These are phyloP conservation scores for Murraya paniculata DNA, from an alignment of 345 rosid species.

Conservation along the genomic window DNA sequence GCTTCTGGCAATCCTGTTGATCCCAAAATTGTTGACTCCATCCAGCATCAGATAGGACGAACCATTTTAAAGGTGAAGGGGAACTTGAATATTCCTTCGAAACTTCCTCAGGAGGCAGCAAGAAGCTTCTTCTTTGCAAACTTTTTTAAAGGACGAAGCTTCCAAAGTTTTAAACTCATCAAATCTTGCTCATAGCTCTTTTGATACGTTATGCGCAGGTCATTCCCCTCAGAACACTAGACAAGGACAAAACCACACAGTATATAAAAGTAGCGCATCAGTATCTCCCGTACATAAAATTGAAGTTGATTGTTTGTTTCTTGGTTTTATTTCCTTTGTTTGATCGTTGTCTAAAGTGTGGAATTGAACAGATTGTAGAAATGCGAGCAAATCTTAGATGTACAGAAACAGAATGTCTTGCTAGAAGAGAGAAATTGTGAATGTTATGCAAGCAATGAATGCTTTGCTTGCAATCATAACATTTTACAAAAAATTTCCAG, in stretches of 20 bases:
- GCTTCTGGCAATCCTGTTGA: slow-evolving; percentile 48
- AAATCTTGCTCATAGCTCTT: slow-evolving; percentile 34
- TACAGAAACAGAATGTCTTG: neutral
- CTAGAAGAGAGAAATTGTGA: neutral
- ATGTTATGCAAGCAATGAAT: neutral
- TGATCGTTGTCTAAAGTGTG: neutral
- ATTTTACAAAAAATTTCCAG: neutral
- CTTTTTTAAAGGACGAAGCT: slow-evolving; percentile 46
- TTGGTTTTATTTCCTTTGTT: neutral
- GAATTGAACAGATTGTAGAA: neutral
- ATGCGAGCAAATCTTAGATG: neutral
- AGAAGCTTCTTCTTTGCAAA: slow-evolving; percentile 41
- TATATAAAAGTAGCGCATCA: neutral
- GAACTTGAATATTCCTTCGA: slow-evolving; percentile 22
- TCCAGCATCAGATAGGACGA: slow-evolving; percentile 47
- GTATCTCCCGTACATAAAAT: neutral
- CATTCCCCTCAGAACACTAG: neutral
- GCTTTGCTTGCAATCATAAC: no score
- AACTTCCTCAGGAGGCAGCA: slow-evolving; percentile 35
- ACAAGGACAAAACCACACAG: neutral
- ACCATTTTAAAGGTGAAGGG: slow-evolving; percentile 41
- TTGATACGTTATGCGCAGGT: neutral
- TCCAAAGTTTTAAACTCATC: slow-evolving; percentile 42
- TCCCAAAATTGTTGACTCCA: slow-evolving; percentile 43
- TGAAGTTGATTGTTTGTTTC: neutral